Evolutionary conservation across 345 rosid genomes (phyloP).

Genomic region (Aurinia saxatilis): DNA sequence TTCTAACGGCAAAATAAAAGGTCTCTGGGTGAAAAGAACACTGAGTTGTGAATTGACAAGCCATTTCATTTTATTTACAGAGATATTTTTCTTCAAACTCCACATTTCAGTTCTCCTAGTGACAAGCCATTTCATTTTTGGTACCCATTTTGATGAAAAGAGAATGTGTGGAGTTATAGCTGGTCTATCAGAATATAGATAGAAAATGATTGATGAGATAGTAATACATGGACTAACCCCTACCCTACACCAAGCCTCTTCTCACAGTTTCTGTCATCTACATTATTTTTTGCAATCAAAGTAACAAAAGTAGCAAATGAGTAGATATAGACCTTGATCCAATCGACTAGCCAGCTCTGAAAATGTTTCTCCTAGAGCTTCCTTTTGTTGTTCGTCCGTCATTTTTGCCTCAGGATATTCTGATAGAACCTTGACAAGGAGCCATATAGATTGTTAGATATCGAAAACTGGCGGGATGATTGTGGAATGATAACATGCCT

Average conservation of each 20-base stretch:
- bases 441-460: conserved; percentile 18
- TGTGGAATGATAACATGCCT: not conserved
- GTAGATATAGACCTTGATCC: conserved; percentile 56
- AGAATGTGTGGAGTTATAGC: not conserved
- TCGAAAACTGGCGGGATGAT: not conserved
- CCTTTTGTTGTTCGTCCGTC: conserved; percentile 52
- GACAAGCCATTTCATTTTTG: no score
- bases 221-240: not conserved
- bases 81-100: not conserved
- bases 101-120: no score
- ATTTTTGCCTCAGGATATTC: conserved; percentile 81
- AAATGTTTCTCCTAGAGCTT: conserved; percentile 64
- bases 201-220: not conserved
- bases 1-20: not conserved
- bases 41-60: not conserved
- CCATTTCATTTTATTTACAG: not conserved
- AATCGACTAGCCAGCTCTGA: conserved; percentile 49
- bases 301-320: conserved; percentile 9
- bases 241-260: not conserved
- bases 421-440: conserved; percentile 51
- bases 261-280: conserved; percentile 3
- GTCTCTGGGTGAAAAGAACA: not conserved
- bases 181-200: not conserved
- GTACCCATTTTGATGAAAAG: not conserved
- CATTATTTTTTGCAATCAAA: not conserved